These are phyloP conservation scores for Oryza longistaminata DNA, from an alignment of 176 grass and related monocot genomes.

Conservation along the genomic window DNA sequence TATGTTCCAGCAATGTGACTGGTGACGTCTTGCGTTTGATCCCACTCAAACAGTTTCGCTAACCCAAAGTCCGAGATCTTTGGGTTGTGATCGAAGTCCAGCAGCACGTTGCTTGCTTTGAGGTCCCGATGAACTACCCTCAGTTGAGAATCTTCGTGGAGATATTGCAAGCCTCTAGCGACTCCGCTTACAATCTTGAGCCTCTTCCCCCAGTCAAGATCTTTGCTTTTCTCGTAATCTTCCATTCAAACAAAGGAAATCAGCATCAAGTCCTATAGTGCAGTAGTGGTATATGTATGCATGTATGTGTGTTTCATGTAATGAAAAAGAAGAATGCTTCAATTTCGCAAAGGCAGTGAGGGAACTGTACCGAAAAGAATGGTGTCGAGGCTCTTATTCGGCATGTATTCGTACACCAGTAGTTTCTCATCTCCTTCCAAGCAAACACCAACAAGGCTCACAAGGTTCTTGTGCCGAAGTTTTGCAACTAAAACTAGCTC, in stretches of 20 bases:
- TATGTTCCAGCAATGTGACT: conserved; percentile 60
- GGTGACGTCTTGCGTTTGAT: conserved; percentile 48
- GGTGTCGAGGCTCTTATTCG: conserved; percentile 61
- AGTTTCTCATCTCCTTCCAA: conserved; percentile 50
- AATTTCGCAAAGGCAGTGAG: neutral
- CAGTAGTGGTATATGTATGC: no score
- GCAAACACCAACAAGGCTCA: conserved; percentile 46
- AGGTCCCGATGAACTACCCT: conserved; percentile 59
- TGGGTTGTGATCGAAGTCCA: conserved; percentile 44
- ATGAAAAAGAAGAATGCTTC: no score
- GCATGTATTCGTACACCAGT: conserved; percentile 58
- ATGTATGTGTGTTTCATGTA: no score
- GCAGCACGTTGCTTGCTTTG: conserved; percentile 42
- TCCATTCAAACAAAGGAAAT: neutral
- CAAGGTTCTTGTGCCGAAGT: conserved; percentile 60
- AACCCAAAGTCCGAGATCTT: conserved; percentile 75
- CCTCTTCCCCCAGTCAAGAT: conserved; percentile 46
- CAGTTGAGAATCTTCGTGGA: conserved; percentile 66
- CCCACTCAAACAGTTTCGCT: conserved; percentile 43
- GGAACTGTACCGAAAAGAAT: conserved; percentile 45
- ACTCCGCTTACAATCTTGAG: conserved; percentile 41
- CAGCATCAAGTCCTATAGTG: neutral
- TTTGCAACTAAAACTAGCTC: conserved; percentile 52
- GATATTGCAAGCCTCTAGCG: conserved; percentile 64
- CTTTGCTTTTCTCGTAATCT: conserved; percentile 42